These are phyloP conservation scores for Trichothecium sympodiale DNA, from an alignment of 2,329 filamentous ascomycete genomes.

Conservation along the genomic window DNA sequence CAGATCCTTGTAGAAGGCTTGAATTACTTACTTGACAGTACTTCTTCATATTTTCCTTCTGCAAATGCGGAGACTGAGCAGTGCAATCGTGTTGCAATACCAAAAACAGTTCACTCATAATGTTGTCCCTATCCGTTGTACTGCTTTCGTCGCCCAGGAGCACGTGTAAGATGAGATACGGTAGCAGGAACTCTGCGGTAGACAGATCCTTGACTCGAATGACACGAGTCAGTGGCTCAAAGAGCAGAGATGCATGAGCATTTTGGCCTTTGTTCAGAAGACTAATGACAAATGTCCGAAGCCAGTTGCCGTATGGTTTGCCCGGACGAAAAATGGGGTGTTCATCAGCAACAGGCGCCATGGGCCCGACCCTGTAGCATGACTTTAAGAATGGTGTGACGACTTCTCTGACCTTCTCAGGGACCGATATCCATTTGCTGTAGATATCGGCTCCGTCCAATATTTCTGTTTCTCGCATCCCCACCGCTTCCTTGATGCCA, in stretches of 20 bases:
- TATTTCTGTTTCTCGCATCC: conserved; percentile 25
- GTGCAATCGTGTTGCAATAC: conserved; percentile 56
- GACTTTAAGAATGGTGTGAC: conserved; percentile 84
- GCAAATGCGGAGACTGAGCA: conserved; percentile 40
- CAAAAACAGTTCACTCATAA: conserved; percentile 62
- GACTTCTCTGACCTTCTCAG: conserved; percentile 66
- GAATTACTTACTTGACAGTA: conserved; percentile 67
- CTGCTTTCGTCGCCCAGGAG: conserved; percentile 57
- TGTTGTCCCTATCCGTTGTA: conserved; percentile 48
- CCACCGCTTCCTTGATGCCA: conserved; percentile 52
- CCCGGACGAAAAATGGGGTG: conserved; percentile 71
- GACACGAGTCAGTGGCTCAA: conserved; percentile 69
- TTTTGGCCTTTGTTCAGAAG: conserved; percentile 70
- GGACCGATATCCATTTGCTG: conserved; percentile 66
- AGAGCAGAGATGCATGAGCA: conserved; percentile 63
- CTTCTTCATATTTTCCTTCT: conserved; percentile 66
- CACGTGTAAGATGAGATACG: conserved; percentile 76
- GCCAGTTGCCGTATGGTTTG: conserved; percentile 68
- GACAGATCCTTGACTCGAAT: conserved; percentile 78
- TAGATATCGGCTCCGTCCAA: conserved; percentile 48
- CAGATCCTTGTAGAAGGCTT: background rate
- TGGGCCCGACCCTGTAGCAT: conserved; percentile 62
- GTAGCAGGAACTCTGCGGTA: conserved; percentile 79
- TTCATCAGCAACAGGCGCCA: conserved; percentile 40
- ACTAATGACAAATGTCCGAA: conserved; percentile 70